Evolutionary conservation across 768 basidiomycete genomes (phyloP), one percentile per base, ranked within the genome.

Genomic region (Collybia nuda): DNA sequence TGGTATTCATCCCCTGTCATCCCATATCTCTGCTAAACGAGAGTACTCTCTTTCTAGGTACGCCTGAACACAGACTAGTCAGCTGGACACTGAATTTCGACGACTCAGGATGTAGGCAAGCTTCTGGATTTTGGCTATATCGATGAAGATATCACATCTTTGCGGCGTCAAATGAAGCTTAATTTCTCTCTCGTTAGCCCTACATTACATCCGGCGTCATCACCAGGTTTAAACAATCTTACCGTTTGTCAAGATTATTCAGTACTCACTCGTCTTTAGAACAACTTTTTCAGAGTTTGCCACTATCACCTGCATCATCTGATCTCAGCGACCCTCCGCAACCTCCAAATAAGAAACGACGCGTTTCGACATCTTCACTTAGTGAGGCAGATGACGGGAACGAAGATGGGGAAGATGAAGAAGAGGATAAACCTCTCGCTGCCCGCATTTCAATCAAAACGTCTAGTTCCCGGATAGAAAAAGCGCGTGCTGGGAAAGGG

Each of bases 61-160:
- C 29, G 29, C 38, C 19, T 42, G n/a, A 1, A 38, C n/a, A 2
- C 28, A 19, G 23, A 19, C 26, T n/a, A 28, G 36, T 9, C 17
- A 32, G 32, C 6, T 32, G 7, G 14, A 32, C 3, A 32, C 32
- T 32, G 32, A 32, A 32, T 6, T 2, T 32, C 14, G 4, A 39
- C 17, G 23, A 23, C 19, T 28, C 62, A 96, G 91, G 90, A 90
- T 64, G 78, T 76, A 26, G 84, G 82, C 42, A 81, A 81, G 59
- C 73, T 95, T 8, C 74, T 88, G n/a, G 87, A 93, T 68, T 94
- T 94, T 58, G 74, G 78, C 42, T 91, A 91, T 64, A 71, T 71
- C 11, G 85, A 93, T 65, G 82, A 82, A 17, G 83, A 85, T 55
- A 82, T 93, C 39, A 60, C 73, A 22, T 85, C 86, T 15, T 64